Evolutionary conservation across 2,329 filamentous ascomycete genomes (phyloP).

Genomic region (Corinectria fuckeliana): DNA sequence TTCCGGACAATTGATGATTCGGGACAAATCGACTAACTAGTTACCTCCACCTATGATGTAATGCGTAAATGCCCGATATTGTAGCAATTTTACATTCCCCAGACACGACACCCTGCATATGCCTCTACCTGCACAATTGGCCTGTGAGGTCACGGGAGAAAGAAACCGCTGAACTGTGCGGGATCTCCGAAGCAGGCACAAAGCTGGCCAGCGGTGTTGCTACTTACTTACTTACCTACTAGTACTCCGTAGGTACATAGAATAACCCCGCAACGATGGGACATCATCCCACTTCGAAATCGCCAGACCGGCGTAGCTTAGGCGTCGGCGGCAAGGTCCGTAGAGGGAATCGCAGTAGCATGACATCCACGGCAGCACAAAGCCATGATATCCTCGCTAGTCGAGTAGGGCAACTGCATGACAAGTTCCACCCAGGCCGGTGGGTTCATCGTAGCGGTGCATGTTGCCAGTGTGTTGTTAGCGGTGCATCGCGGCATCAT

Average conservation of each 20-base stretch:
- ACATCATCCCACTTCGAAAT: conserved; percentile 37
- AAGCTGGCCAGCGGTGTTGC: neutral
- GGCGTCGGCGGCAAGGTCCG: conserved; percentile 24
- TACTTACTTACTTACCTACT: too few species aligned
- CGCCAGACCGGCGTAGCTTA: conserved; percentile 29
- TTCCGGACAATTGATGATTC: too few species aligned
- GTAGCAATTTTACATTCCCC: neutral
- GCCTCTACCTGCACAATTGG: neutral
- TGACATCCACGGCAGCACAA: neutral
- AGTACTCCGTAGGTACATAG: too few species aligned
- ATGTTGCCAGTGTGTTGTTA: conserved; percentile 2
- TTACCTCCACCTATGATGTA: too few species aligned
- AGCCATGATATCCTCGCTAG: neutral
- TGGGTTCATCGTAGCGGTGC: neutral
- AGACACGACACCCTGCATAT: neutral
- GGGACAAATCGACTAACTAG: neutral
- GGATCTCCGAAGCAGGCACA: neutral
- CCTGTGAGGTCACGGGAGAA: neutral
- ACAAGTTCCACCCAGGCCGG: conserved; percentile 10
- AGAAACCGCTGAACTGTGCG: neutral
- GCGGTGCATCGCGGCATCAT: conserved; percentile 9
- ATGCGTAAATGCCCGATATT: neutral
- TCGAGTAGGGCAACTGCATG: neutral
- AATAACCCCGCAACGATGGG: conserved; percentile 33
- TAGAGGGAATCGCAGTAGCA: neutral